Conservation (phyloP, 306 rosid species). For the Hippophae gyantsensis region DNA sequence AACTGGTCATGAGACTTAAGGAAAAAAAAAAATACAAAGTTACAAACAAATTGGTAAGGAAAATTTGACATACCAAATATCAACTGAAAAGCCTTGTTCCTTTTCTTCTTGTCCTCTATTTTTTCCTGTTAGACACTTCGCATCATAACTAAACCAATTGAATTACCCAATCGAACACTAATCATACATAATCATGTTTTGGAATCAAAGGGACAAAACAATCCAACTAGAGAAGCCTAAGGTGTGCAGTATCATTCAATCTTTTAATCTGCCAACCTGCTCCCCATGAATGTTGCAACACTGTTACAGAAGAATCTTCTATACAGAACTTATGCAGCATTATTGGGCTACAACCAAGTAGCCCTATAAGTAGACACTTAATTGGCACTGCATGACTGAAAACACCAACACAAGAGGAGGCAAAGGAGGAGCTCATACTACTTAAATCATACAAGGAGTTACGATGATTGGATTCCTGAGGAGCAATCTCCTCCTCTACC, state of each 20-base stretch:
- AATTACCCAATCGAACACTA: too few relatives aligned
- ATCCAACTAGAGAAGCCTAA: constrained; percentile 63
- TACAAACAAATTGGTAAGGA: too few relatives aligned
- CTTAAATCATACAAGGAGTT: constrained; percentile 44
- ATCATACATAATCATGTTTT: too few relatives aligned
- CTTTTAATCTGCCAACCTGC: constrained; percentile 96
- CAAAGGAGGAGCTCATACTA: constrained; percentile 41
- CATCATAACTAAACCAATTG: too few relatives aligned
- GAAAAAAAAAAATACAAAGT: too few relatives aligned
- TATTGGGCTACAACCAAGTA: constrained; percentile 80
- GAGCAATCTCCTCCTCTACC: constrained; percentile 57
- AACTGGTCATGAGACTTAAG: too few relatives aligned
- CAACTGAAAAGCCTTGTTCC: too few relatives aligned
- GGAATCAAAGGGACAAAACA: too few relatives aligned
- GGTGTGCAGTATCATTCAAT: constrained; percentile 83
- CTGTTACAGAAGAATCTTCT: constrained; percentile 90
- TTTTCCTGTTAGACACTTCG: too few relatives aligned
- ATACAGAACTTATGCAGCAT: constrained; percentile 81
- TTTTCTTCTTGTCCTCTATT: too few relatives aligned
- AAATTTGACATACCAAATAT: too few relatives aligned
- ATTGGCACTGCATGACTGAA: constrained; percentile 88
- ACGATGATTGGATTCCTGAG: constrained; percentile 51
- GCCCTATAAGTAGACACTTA: constrained; percentile 79
- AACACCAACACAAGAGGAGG: constrained; percentile 57
- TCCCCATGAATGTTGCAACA: constrained; percentile 84